Percentiles rank a stretch among this genome's conserved stretches.
phyloP scores from a whole-genome alignment of 2,329 filamentous ascomycete species.

The Pseudogymnoascus sp. region DNA sequence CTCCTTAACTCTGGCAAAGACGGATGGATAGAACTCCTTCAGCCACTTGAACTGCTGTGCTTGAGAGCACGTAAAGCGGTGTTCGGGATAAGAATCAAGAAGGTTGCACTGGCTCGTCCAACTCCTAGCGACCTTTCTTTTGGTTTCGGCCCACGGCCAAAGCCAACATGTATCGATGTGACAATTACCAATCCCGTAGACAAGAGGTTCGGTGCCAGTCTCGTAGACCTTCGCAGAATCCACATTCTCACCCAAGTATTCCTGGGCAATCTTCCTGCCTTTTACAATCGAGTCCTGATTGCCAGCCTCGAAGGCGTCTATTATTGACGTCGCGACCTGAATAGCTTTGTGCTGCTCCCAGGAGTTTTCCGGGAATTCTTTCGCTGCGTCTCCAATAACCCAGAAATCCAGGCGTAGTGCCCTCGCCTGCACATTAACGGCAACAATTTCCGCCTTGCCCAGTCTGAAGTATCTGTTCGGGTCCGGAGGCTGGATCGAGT shows the following conservation, averaged over 20 bases:
- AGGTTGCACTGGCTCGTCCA: constrained; percentile 96
- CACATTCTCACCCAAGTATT: constrained; percentile 73
- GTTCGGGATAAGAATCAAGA: constrained; percentile 90
- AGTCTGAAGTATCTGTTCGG: constrained; percentile 77
- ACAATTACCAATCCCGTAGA: constrained; percentile 88
- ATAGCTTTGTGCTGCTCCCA: constrained; percentile 85
- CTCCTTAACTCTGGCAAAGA: constrained; percentile 81
- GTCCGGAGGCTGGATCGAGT: constrained; percentile 79
- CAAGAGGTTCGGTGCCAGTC: constrained; percentile 62
- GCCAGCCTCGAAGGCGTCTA: constrained; percentile 79
- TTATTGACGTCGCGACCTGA: constrained; percentile 76
- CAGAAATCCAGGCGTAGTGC: constrained; percentile 86
- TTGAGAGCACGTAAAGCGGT: constrained; percentile 85
- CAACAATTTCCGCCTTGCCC: constrained; percentile 72
- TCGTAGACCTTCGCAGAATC: constrained; percentile 81
- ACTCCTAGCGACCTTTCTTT: constrained; percentile 87
- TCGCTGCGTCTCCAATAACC: constrained; percentile 87
- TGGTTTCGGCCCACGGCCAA: constrained; percentile 97
- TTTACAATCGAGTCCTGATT: constrained; percentile 69
- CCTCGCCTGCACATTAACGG: constrained; percentile 77
- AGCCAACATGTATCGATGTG: constrained; percentile 99
- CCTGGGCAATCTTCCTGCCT: constrained; percentile 71
- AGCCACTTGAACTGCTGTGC: constrained; percentile 99
- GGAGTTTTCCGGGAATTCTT: constrained; percentile 81
- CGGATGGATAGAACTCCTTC: constrained; percentile 77